These are phyloP conservation scores for Pseudogymnoascus verrucosus DNA, from an alignment of 2,329 filamentous ascomycete genomes.

Conservation along the genomic window DNA sequence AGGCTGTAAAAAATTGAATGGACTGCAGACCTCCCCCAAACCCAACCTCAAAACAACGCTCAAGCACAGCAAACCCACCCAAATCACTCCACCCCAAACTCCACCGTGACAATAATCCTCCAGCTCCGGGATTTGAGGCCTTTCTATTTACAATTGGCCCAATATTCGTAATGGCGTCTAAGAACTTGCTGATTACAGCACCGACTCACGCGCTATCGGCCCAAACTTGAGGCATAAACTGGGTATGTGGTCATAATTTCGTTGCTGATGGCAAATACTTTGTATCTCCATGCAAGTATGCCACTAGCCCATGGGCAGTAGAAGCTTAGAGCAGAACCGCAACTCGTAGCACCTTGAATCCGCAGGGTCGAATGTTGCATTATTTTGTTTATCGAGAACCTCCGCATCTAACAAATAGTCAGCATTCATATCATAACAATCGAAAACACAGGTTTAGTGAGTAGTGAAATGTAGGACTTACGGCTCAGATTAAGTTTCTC, in stretches of 20 bases:
- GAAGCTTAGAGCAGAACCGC: conserved; percentile 41
- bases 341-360: conserved; percentile 44
- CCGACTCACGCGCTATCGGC: neutral
- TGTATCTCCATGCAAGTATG: neutral
- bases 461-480: conserved; percentile 32
- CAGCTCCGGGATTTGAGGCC: neutral
- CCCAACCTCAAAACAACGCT: neutral
- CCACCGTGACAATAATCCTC: neutral
- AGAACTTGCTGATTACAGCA: neutral
- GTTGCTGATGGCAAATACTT: neutral
- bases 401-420: conserved; percentile 20
- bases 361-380: conserved; percentile 22
- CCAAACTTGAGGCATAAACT: neutral
- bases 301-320: conserved; percentile 26
- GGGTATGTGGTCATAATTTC: neutral
- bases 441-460: too few relatives aligned
- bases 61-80: neutral
- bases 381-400: conserved; percentile 25
- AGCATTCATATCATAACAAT: conserved; percentile 9
- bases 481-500: conserved; percentile 48
- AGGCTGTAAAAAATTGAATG: neutral
- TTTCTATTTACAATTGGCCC: neutral
- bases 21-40: neutral
- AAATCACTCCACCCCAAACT: neutral
- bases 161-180: neutral